phyloP scores from a whole-genome alignment of 2,329 filamentous ascomycete species.

The Xylariaceae sp. region DNA sequence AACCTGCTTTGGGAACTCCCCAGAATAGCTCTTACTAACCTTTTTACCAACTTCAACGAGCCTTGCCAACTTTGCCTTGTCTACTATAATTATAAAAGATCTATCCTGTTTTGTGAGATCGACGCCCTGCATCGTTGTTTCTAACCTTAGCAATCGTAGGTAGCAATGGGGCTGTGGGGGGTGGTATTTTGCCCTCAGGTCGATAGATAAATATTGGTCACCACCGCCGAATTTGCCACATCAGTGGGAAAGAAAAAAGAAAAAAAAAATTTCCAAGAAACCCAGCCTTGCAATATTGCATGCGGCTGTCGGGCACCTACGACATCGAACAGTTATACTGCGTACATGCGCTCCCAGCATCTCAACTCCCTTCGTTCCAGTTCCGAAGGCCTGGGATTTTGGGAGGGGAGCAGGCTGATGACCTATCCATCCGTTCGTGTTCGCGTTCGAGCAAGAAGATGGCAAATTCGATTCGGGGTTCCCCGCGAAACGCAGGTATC shows the following conservation, averaged over 20 bases:
- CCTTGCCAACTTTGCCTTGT: too few relatives aligned
- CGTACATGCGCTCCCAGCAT: conserved; percentile 1
- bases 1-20: conserved; percentile 23
- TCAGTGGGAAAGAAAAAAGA: conserved; percentile 3
- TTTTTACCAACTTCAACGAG: conserved; percentile 20
- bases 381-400: conserved; percentile 4
- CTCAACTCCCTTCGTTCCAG: neutral
- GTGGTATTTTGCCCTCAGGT: neutral
- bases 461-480: conserved; percentile 9
- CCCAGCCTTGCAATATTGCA: conserved; percentile 8
- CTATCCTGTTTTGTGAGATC: conserved; percentile 21
- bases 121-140: conserved; percentile 12
- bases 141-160: conserved; percentile 5
- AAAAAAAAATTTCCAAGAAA: too few relatives aligned
- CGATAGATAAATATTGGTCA: neutral
- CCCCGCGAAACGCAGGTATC: conserved; percentile 17
- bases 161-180: conserved; percentile 2
- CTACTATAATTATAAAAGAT: too few relatives aligned
- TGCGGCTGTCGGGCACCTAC: conserved; percentile 4
- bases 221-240: neutral
- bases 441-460: conserved; percentile 20
- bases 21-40: conserved; percentile 13
- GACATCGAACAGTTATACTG: conserved; percentile 7
- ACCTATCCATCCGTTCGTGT: conserved; percentile 1
- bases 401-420: conserved; percentile 1